Evolutionary conservation across 148 eudicot genomes (phyloP).

Genomic region (Amaranthus hypochondriacus): DNA sequence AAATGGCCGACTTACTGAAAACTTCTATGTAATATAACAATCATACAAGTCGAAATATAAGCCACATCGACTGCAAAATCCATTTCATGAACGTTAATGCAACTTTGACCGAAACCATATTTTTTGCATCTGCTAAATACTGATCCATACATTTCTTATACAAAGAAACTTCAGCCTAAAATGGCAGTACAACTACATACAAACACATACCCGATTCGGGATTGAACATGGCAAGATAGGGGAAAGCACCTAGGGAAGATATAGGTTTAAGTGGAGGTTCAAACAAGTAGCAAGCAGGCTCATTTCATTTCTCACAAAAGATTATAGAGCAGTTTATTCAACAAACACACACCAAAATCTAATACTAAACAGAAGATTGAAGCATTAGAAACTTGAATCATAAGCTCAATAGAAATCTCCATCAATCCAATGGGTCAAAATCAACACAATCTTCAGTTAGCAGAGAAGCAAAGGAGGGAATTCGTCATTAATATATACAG

Average conservation of each 20-base stretch:
- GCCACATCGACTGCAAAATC: no score
- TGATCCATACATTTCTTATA: no score
- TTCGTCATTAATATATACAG: constrained; percentile 35
- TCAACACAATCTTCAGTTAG: constrained; percentile 3
- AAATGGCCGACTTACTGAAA: no score
- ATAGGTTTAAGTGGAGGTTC: background rate
- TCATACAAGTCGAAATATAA: no score
- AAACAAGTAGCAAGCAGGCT: background rate
- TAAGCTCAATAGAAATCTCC: constrained; percentile 5
- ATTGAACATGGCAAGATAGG: background rate
- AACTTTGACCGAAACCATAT: no score
- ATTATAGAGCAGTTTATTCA: background rate
- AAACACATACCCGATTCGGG: no score
- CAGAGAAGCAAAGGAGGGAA: background rate
- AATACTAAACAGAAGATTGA: background rate
- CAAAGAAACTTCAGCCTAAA: no score
- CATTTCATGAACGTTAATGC: no score
- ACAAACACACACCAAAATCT: background rate
- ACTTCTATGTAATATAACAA: no score
- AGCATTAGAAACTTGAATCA: background rate
- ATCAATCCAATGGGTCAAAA: constrained; percentile 20
- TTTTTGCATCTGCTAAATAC: no score
- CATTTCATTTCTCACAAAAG: background rate
- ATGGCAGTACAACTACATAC: no score
- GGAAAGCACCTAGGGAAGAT: background rate